phyloP scores from a whole-genome alignment of 1,139 yeast genomes.

The Kazachstania sp. region DNA sequence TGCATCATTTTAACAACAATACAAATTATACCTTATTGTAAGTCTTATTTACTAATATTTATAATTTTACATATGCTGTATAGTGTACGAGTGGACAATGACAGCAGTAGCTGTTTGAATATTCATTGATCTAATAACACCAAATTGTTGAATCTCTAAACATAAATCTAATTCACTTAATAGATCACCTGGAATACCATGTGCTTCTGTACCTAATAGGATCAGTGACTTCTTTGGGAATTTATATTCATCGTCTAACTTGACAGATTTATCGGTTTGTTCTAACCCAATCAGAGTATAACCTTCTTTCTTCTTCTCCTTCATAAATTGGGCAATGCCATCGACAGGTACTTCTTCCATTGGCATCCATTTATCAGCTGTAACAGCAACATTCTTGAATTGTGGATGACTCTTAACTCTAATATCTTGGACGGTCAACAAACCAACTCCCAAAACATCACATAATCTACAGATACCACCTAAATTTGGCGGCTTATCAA shows the following conservation, averaged over 20 bases:
- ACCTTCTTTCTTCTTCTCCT: constrained; percentile 61
- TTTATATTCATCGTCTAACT: constrained; percentile 49
- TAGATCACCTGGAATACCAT: constrained; percentile 84
- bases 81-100: constrained; percentile 80
- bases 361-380: constrained; percentile 96
- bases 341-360: constrained; percentile 65
- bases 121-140: constrained; percentile 89
- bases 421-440: constrained; percentile 67
- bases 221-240: constrained; percentile 77
- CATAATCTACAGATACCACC: constrained; percentile 86
- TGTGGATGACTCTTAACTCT: constrained; percentile 55
- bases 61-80: constrained; percentile 44
- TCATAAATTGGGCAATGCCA: constrained; percentile 48
- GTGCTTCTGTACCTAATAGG: constrained; percentile 76
- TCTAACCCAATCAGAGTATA: constrained; percentile 84
- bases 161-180: constrained; percentile 78
- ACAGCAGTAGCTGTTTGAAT: constrained; percentile 96
- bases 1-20: neutral
- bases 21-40: neutral
- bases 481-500: constrained; percentile 46
- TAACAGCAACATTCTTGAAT: constrained; percentile 81
- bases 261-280: constrained; percentile 81
- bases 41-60: neutral
- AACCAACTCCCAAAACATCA: constrained; percentile 86
- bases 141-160: constrained; percentile 85